phyloP scores from a whole-genome alignment of 2,329 filamentous ascomycete genomes.

The Colletotrichum tanaceti region DNA sequence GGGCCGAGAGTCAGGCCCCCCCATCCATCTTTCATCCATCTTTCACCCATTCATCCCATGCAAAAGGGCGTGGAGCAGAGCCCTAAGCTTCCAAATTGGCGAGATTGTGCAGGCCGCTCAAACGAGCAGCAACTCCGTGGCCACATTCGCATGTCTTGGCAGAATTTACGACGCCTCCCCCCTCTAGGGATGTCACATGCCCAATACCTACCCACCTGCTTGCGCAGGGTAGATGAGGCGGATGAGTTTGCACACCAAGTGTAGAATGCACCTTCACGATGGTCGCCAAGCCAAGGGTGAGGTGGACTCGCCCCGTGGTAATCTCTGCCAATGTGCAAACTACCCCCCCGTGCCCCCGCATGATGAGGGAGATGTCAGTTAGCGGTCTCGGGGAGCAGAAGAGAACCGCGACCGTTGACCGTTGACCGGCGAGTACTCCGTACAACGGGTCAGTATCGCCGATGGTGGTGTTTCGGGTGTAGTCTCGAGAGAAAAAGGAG shows the following conservation, averaged over 20 bases:
- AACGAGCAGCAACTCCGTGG: not conserved
- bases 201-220: conserved; percentile 1
- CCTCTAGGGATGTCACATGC: not conserved
- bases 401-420: not conserved
- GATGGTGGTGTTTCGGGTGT: conserved; percentile 14
- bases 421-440: no score
- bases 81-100: not conserved
- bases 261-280: not conserved
- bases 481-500: no score
- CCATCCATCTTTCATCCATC: not conserved
- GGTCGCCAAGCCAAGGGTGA: not conserved
- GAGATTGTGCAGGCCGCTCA: not conserved
- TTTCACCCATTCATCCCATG: no score
- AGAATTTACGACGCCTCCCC: not conserved
- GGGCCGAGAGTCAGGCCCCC: not conserved
- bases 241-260: no score
- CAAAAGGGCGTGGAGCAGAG: not conserved
- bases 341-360: not conserved
- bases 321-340: not conserved
- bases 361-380: not conserved
- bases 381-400: not conserved
- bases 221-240: no score
- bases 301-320: not conserved
- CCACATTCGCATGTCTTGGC: conserved; percentile 4
- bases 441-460: not conserved